These are phyloP conservation scores for Solanum infundibuliforme DNA, from an alignment of 257 asterid species.

Conservation along the genomic window DNA sequence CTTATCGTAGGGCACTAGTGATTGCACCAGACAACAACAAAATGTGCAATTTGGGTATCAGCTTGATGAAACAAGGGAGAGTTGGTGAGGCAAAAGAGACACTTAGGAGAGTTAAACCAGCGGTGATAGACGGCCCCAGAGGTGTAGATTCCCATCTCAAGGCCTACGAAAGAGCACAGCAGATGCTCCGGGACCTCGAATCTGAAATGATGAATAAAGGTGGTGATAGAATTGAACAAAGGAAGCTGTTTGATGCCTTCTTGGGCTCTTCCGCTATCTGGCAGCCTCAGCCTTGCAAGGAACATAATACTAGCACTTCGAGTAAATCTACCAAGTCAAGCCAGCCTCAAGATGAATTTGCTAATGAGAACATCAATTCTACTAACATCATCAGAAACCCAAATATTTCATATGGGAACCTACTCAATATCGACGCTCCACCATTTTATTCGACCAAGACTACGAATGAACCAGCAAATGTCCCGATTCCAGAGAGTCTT, in stretches of 20 bases:
- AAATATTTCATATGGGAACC: conserved; percentile 15
- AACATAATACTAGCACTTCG: conserved; percentile 7
- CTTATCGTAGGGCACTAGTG: conserved; percentile 65
- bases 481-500: conserved; percentile 28
- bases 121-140: conserved; percentile 73
- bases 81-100: conserved; percentile 77
- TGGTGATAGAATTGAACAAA: conserved; percentile 58
- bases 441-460: conserved; percentile 55
- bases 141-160: conserved; percentile 95
- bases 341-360: conserved; percentile 28
- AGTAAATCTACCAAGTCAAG: neutral
- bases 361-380: conserved; percentile 53
- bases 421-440: conserved; percentile 58
- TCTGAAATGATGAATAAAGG: conserved; percentile 60
- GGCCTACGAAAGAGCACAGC: conserved; percentile 95
- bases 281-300: conserved; percentile 98
- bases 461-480: conserved; percentile 1
- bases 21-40: conserved; percentile 92
- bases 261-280: conserved; percentile 85
- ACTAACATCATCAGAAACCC: conserved; percentile 12
- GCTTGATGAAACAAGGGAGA: conserved; percentile 92
- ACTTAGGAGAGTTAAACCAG: conserved; percentile 84
- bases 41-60: conserved; percentile 91
- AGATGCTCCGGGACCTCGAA: conserved; percentile 84
- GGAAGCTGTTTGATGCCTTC: conserved; percentile 68